Evolutionary conservation across 1,139 yeast genomes (phyloP).

Genomic region (Saccharomyces pastorianus): DNA sequence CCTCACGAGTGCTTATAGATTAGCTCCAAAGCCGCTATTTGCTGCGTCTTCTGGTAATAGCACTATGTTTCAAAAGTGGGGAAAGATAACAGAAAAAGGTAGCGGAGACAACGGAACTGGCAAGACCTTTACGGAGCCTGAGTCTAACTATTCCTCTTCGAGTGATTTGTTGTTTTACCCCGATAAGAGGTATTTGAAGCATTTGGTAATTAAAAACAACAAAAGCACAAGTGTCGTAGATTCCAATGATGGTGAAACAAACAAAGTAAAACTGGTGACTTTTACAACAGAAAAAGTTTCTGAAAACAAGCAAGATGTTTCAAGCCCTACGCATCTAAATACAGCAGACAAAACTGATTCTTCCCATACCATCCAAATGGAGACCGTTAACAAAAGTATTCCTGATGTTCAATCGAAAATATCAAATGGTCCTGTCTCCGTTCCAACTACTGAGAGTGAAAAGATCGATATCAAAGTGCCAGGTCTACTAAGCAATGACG

Average conservation of each 20-base stretch:
- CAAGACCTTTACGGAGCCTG: not conserved
- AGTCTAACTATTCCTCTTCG: slow-evolving; percentile 1
- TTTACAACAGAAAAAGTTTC: not conserved
- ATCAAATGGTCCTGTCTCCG: not conserved
- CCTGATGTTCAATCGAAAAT: not conserved
- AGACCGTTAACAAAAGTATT: not conserved
- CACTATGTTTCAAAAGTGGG: too few relatives aligned
- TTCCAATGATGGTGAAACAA: not conserved
- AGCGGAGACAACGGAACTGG: too few relatives aligned
- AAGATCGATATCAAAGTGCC: slow-evolving; percentile 10
- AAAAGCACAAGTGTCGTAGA: slow-evolving; percentile 8
- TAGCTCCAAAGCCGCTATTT: not conserved
- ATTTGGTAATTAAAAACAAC: slow-evolving; percentile 17
- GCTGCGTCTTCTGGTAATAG: slow-evolving; percentile 8
- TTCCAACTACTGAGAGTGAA: slow-evolving; percentile 7
- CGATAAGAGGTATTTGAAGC: slow-evolving; percentile 22
- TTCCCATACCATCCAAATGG: not conserved
- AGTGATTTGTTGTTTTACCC: slow-evolving; percentile 25
- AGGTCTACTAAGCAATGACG: slow-evolving; percentile 24
- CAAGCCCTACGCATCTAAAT: not conserved
- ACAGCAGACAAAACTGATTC: not conserved
- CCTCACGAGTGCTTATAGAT: too few relatives aligned
- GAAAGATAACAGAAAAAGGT: too few relatives aligned
- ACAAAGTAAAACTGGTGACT: not conserved
- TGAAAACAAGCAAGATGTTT: not conserved